Base-by-base conservation (phyloP, 2,329 filamentous ascomycete genomes). In the Zalaria obscura region DNA sequence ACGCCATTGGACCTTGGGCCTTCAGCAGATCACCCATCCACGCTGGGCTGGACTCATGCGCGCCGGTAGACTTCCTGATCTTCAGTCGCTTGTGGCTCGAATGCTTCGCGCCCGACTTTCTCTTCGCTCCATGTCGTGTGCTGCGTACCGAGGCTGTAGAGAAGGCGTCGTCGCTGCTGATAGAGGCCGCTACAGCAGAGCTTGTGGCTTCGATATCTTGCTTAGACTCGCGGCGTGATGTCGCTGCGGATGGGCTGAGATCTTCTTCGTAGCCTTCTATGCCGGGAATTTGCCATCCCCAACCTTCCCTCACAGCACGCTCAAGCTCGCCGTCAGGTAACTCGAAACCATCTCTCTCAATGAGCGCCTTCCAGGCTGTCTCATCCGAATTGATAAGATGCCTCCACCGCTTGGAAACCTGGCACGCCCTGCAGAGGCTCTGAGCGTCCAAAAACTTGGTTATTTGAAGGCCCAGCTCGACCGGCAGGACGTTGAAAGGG, bases 381-480 rank as follows among this genome's bases (percentile, higher is more conserved):
- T 98, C 91, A 55, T 96, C 89, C 5, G 83, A 82, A 54, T 96
- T 89, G 40, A 94, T 78, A 33, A 94, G 79, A 48, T 82, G 79
- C 35, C 91, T 78, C 91, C 91, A 98, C 55, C 83, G 81, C 60
- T 85, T 95, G 0, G 89, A 96, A 4, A 96, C 91, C 53, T 91
- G 88, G 2, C 91, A 84, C 7, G 88, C 87, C 47, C 79, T 81
- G 58, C 88, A 95, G 53, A 96, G 78, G 51, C 89, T 91, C 51
- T 78, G 77, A 42, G 83, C 73, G 55, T 94, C 83, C 11, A 98
- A 75, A 55, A 89, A 93, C 27, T 83, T 81, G 8, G 95, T 73
- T 39, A 96, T 80, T 52, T 94, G 84, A 18, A 94, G 75, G 42
- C 84, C 84, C 18, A 98, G 72, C 59, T 98, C 91, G 1, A 83